These are phyloP conservation scores for Phoma sp. DNA, from an alignment of 2,329 filamentous ascomycete species.

Conservation along the genomic window DNA sequence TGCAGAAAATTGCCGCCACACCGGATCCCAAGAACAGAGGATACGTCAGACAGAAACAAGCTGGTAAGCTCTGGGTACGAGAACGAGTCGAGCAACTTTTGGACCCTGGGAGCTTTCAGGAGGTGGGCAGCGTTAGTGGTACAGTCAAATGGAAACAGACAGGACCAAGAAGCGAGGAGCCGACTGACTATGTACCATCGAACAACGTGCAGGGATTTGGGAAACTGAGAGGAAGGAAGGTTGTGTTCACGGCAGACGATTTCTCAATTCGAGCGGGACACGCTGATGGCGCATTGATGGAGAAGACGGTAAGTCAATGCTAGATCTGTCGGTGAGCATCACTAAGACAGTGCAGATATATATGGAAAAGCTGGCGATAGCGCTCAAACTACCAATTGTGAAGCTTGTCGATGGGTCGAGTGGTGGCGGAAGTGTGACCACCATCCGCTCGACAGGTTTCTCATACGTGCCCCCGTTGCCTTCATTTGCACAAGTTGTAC, in stretches of 20 bases:
- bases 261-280: constrained; percentile 68
- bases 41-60: constrained; percentile 67
- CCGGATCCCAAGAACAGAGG: constrained; percentile 62
- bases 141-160: constrained; percentile 64
- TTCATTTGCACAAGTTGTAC: constrained; percentile 59
- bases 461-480: constrained; percentile 65
- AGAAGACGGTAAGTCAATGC: constrained; percentile 54
- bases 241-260: constrained; percentile 69
- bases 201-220: constrained; percentile 69
- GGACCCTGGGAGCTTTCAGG: constrained; percentile 61
- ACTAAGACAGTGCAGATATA: constrained; percentile 50
- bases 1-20: constrained; percentile 60
- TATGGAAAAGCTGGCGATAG: constrained; percentile 66
- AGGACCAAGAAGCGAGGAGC: constrained; percentile 53
- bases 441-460: constrained; percentile 61
- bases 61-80: constrained; percentile 69
- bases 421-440: constrained; percentile 67
- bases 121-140: constrained; percentile 66
- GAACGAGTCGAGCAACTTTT: constrained; percentile 66
- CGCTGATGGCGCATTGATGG: constrained; percentile 65
- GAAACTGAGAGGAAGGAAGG: constrained; percentile 57
- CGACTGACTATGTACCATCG: constrained; percentile 60
- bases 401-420: constrained; percentile 70
- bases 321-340: too few species aligned
- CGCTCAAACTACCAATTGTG: constrained; percentile 63